Base-by-base conservation (phyloP, 441 rosid species). In the Eutrema salsugineum region DNA sequence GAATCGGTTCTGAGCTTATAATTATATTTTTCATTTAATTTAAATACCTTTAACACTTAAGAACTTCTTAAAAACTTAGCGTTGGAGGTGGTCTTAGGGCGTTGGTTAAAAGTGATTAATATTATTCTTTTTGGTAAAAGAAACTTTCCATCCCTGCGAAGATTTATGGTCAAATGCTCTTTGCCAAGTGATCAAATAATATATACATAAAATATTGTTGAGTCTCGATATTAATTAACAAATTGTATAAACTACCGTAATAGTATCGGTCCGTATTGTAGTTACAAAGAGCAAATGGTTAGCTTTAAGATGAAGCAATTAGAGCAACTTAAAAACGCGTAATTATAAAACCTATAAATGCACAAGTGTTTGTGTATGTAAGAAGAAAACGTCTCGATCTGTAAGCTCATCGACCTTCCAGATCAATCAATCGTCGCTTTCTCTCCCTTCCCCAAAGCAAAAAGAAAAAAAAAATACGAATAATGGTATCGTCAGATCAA, bases 271-370 rank as follows among this genome's bases (percentile, higher is more conserved):
- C 22, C 22, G 22, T 20, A 20, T 20, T 20, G 22, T 20, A 20
- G 2, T 22, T 22, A 22, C 24, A 3, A 22, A 22, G 24, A 22
- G 24, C 1, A 22, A 22, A 47, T 64, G 30, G 5, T 47, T 17
- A 38, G n/a, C 20, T 53, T 22, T 22, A 22, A 20, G 2, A 63
- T 22, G 43, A 69, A 15, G n/a, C n/a, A n/a, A n/a, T n/a, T n/a
- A n/a, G n/a, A n/a, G n/a, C n/a, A n/a, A n/a, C n/a, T n/a, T n/a
- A 55, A 33, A 55, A 0, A 72, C 71, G 77, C 71, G 66, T 28
- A 24, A 55, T 5, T 11, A 50, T 12, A 12, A 43, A 16, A n/a
- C 4, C 59, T 72, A 72, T 72, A 54, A 63, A 56, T 63, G 28
- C 33, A 27, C 4, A 35, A 54, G 55, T 63, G 63, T 51, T 38